Evolutionary conservation across 306 rosid species (phyloP).

Genomic region (Glycine tomentella): DNA sequence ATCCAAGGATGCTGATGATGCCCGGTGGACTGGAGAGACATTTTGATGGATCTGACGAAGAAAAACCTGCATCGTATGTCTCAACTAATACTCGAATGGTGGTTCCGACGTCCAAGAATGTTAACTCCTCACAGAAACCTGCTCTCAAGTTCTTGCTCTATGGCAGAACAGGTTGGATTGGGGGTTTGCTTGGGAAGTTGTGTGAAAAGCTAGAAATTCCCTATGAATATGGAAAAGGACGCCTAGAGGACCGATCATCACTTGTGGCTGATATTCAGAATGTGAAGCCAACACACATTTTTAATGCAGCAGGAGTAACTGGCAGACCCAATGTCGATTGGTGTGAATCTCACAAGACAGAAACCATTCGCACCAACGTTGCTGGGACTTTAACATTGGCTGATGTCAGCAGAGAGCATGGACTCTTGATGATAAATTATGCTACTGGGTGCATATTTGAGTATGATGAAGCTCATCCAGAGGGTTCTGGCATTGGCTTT

Average conservation of each 20-base stretch:
- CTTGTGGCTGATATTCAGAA: conserved; percentile 74
- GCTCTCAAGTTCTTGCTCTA: conserved; percentile 79
- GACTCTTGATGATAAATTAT: conserved; percentile 75
- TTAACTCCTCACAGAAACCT: conserved; percentile 55
- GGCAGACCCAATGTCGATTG: conserved; percentile 94
- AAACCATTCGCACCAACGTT: conserved; percentile 79
- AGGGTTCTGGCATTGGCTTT: conserved; percentile 86
- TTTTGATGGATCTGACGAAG: conserved; percentile 71
- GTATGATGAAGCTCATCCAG: conserved; percentile 83
- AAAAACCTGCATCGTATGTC: conserved; percentile 55
- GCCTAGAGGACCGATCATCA: conserved; percentile 78
- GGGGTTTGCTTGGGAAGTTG: conserved; percentile 80
- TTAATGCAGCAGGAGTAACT: conserved; percentile 89
- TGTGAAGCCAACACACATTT: conserved; percentile 82
- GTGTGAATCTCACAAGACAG: conserved; percentile 84
- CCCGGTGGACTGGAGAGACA: conserved; percentile 86
- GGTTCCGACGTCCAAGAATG: conserved; percentile 71
- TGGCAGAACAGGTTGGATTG: conserved; percentile 92
- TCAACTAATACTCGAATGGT: conserved; percentile 72
- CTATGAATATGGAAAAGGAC: conserved; percentile 85
- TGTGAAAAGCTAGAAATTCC: conserved; percentile 85
- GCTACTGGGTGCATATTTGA: conserved; percentile 94
- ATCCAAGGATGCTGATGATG: conserved; percentile 93
- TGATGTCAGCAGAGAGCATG: conserved; percentile 85
- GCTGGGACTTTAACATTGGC: conserved; percentile 89